These are phyloP conservation scores for Colletotrichum lentis DNA, from an alignment of 2,329 filamentous ascomycete genomes.

Conservation along the genomic window DNA sequence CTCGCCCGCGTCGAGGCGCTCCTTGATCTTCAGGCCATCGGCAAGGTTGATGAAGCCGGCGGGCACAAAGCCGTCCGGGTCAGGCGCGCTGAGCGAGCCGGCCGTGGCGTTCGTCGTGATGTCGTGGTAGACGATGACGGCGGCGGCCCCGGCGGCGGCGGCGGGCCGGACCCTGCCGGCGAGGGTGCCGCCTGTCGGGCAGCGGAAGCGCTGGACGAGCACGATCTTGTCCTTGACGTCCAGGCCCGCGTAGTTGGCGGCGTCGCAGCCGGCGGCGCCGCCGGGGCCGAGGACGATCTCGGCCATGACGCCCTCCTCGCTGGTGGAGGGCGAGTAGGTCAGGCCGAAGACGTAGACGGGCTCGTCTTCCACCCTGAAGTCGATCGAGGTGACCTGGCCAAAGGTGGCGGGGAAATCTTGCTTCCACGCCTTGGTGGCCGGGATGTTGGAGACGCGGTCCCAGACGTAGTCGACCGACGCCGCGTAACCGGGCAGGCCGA, in stretches of 20 bases:
- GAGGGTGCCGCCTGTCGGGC: slow-evolving; percentile 46
- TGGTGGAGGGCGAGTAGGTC: slow-evolving; percentile 58
- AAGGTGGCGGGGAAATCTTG: slow-evolving; percentile 56
- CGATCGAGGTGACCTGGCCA: slow-evolving; percentile 36
- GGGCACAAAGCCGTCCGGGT: slow-evolving; percentile 44
- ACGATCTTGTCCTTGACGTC: slow-evolving; percentile 47
- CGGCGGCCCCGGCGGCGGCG: slow-evolving; percentile 44
- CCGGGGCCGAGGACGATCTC: slow-evolving; percentile 44
- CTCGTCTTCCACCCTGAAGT: slow-evolving; percentile 41
- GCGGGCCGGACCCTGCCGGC: slow-evolving; percentile 46
- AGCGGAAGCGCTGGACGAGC: slow-evolving; percentile 46
- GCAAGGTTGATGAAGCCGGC: slow-evolving; percentile 46
- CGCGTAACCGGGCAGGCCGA: slow-evolving; percentile 58
- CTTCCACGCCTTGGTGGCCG: slow-evolving; percentile 52
- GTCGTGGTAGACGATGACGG: slow-evolving; percentile 47
- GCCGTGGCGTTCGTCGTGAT: slow-evolving; percentile 45
- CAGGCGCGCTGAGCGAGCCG: slow-evolving; percentile 43
- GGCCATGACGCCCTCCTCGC: slow-evolving; percentile 52
- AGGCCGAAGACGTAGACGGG: slow-evolving; percentile 47
- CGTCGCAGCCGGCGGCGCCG: slow-evolving; percentile 42
- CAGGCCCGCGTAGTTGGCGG: slow-evolving; percentile 42
- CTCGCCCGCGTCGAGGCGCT: slow-evolving; percentile 51
- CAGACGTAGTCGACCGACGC: slow-evolving; percentile 61
- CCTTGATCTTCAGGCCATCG: slow-evolving; percentile 53
- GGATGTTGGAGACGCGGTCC: slow-evolving; percentile 53